Percentiles rank a stretch among this genome's conserved stretches.
Evolutionary conservation across 352 stramenopile species (phyloP).

Genomic region (Phytophthora pluvialis): DNA sequence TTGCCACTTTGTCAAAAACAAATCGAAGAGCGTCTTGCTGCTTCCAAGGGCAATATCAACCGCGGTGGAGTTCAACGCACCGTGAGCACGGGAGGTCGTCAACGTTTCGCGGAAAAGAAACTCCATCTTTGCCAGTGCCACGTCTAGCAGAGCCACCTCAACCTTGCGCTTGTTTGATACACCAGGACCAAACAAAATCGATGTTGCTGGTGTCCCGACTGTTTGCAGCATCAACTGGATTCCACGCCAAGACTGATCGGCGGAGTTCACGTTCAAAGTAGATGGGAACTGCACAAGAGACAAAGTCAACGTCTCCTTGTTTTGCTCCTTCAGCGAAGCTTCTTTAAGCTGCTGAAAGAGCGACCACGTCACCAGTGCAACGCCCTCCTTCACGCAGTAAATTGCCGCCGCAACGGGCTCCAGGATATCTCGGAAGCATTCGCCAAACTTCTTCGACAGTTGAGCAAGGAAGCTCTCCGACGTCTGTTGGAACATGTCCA

Average conservation of each 20-base stretch:
- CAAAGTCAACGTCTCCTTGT: constrained; percentile 59
- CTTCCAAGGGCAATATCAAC: constrained; percentile 57
- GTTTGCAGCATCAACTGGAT: constrained; percentile 69
- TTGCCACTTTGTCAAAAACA: constrained; percentile 88
- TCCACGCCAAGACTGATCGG: constrained; percentile 77
- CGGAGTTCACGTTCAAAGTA: constrained; percentile 31
- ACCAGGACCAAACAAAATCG: constrained; percentile 52
- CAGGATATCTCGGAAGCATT: constrained; percentile 85
- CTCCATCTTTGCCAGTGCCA: constrained; percentile 73
- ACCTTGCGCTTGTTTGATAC: constrained; percentile 60
- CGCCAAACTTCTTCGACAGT: constrained; percentile 70
- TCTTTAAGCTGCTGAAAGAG: constrained; percentile 67
- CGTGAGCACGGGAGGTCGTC: constrained; percentile 31
- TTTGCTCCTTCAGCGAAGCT: constrained; percentile 42
- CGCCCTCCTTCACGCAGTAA: constrained; percentile 86
- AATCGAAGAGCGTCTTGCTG: constrained; percentile 80
- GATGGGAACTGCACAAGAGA: constrained; percentile 80
- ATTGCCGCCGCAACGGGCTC: constrained; percentile 81
- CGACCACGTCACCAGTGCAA: constrained; percentile 74
- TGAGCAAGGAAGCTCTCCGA: constrained; percentile 82
- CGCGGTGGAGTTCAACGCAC: constrained; percentile 23
- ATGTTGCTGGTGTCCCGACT: constrained; percentile 48
- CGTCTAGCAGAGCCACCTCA: constrained; percentile 74
- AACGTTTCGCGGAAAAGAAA: constrained; percentile 65
- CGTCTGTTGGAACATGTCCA: constrained; percentile 91